Evolutionary conservation across 441 rosid species (phyloP), one percentile per base, ranked within the genome.

Genomic region (Euphorbia celastroides): DNA sequence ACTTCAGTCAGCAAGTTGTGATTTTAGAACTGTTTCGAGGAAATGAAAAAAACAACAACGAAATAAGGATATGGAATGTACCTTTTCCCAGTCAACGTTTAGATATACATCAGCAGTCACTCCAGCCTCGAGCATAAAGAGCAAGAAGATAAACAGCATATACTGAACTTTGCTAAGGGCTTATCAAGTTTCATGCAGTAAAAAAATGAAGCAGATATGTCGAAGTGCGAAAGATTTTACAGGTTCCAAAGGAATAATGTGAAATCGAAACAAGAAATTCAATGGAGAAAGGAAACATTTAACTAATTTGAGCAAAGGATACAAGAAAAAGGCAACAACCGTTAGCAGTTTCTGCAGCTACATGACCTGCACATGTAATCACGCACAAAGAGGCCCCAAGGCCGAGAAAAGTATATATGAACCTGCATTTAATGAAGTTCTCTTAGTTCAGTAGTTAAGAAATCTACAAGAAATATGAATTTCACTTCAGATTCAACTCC

Each of bases 251-350:
- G 9, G 38, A 34, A 34, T 34, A 34, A 34, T 34, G 6, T 13
- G 8, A 16, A 54, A 54, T 52, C 23, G 25, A 34, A 14, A 16
- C 11, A 38, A 41, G 26, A 44, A 61, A 27, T 28, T 20, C 19
- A 41, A 3, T 17, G 57, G 26, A 63, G 55, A 13, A 13, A 12
- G 19, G 46, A 7, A 23, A 56, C 1, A 16, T n/a, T n/a, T n/a
- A 57, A 72, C 17, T 16, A 22, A 66, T 31, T 32, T 32, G 51
- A 50, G 28, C 62, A 42, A 70, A 72, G 77, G 71, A 74, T 90
- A 93, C 96, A 66, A 86, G 64, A 79, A 83, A 90, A 77, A 93
- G 90, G 82, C 96, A 92, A 71, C 88, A 88, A 58, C 92, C 90
- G 67, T 86, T 84, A 11, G 81, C 89, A 68, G 95, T 90, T 74